Evolutionary conservation across 306 rosid species (phyloP), one percentile per base, ranked within the genome.

Genomic region (Ormosia semicastrata): DNA sequence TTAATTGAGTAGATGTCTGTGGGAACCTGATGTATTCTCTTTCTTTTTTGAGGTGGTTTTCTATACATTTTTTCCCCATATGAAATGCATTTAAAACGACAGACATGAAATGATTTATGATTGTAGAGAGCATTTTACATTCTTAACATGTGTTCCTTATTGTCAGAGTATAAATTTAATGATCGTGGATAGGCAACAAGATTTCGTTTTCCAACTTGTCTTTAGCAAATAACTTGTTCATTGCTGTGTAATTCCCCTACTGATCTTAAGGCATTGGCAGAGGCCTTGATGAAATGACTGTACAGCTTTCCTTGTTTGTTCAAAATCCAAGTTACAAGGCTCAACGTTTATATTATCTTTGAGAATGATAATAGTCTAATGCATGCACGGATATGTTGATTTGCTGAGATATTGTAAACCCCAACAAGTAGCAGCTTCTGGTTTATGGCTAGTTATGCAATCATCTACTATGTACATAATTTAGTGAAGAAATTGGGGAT

Each of bases 101-200:
- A 11, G 43, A n/a, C 64, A 8, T 8, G 44, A 73, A 66, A 73
- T 67, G 66, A 44, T 79, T 58, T 57, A 73, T 67, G 66, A 44
- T 79, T 58, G 78, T 36, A 43, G 52, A 85, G 69, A 63, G 66
- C 29, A 62, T 66, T 71, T 77, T 54, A 81, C 72, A 75, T 71
- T 47, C 62, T 54, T 76, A 57, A 39, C 18, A 0, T 7, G 74
- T 65, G 63, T 77, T 72, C 56, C 68, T 77, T 81, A 46, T 46
- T 12, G 44, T 37, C 44, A 43, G 66, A 68, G 76, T 44, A 9
- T 73, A 34, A 41, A 77, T 53, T 74, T 43, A 30, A 78, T 66
- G 49, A 73, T 37, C 52, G 53, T 41, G 37, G 32, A 57, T 54
- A 24, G 12, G 54, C 37, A 41, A 62, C 41, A 36, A 29, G 76